phyloP scores from a whole-genome alignment of 1,284 basidiomycete genomes.

The Rhodotorula sp. region DNA sequence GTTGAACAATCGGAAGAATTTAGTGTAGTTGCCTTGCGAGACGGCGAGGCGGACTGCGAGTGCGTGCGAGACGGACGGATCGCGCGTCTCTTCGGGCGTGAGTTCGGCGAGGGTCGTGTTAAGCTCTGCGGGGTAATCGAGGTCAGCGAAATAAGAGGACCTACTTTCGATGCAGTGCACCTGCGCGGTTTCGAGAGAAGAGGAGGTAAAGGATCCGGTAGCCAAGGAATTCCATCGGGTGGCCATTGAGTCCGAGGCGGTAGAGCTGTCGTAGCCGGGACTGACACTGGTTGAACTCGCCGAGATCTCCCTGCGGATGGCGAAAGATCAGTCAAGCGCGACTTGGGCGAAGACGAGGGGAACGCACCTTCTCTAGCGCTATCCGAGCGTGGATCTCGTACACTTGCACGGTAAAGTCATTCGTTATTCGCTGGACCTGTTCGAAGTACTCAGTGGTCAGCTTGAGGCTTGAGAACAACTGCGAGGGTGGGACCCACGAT shows the following conservation, averaged over 20 bases:
- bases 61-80: constrained; percentile 79
- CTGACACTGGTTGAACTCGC: constrained; percentile 99
- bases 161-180: no score
- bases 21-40: constrained; percentile 89
- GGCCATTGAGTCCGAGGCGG: constrained; percentile 85
- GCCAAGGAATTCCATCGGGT: constrained; percentile 91
- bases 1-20: constrained; percentile 81
- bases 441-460: neutral
- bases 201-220: constrained; percentile 96
- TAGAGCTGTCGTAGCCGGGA: constrained; percentile 86
- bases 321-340: constrained; percentile 21
- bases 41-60: constrained; percentile 82
- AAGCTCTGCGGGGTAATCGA: constrained; percentile 65
- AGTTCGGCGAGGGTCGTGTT: constrained; percentile 94
- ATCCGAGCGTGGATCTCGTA: constrained; percentile 99
- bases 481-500: constrained; percentile 60
- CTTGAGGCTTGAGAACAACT: constrained; percentile 27
- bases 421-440: constrained; percentile 99
- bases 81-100: constrained; percentile 80
- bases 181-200: constrained; percentile 89
- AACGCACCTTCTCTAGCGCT: constrained; percentile 80
- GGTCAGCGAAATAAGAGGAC: no score
- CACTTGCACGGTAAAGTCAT: constrained; percentile 94
- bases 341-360: constrained; percentile 10
- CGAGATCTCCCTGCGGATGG: constrained; percentile 76